A percentile compares a stretch with the other conserved stretches of the same genome.
Conservation (phyloP, 2,329 filamentous ascomycete genomes). For the Thelonectria rubi region DNA sequence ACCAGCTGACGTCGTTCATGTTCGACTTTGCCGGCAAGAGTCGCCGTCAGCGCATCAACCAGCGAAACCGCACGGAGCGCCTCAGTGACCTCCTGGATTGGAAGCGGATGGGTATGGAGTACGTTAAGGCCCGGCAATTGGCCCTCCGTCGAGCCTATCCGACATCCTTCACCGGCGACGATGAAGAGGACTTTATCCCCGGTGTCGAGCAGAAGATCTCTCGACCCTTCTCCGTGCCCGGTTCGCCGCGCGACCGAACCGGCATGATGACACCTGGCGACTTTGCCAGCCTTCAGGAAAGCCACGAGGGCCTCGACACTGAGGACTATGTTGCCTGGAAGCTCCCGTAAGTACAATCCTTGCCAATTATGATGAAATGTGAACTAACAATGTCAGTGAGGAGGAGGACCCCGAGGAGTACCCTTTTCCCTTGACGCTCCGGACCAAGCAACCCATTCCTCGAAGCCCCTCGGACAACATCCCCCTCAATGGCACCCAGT, state of each 20-base stretch:
- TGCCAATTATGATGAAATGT: background rate
- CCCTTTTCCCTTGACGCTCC: conserved; percentile 66
- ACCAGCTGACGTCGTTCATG: conserved; percentile 89
- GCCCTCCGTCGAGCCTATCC: conserved; percentile 93
- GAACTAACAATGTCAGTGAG: conserved; percentile 65
- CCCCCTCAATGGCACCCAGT: conserved; percentile 37
- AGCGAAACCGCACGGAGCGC: conserved; percentile 94
- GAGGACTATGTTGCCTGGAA: conserved; percentile 99
- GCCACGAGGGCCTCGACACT: conserved; percentile 88
- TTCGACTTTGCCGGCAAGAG: conserved; percentile 94
- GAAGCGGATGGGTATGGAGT: conserved; percentile 99
- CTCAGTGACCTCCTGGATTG: conserved; percentile 95
- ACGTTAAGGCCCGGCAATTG: conserved; percentile 95
- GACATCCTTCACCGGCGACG: conserved; percentile 80
- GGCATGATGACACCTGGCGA: conserved; percentile 99
- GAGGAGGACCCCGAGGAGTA: conserved; percentile 89
- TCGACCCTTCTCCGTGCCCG: conserved; percentile 90
- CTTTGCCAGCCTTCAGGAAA: conserved; percentile 95
- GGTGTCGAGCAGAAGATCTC: conserved; percentile 96
- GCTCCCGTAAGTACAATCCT: conserved; percentile 78
- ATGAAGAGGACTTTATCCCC: conserved; percentile 89
- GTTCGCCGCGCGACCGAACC: conserved; percentile 86
- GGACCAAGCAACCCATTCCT: conserved; percentile 57
- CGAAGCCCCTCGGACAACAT: conserved; percentile 38
- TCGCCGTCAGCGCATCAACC: conserved; percentile 96